phyloP scores from a whole-genome alignment of 257 asterid genomes.

The Solanum ossicruentum region DNA sequence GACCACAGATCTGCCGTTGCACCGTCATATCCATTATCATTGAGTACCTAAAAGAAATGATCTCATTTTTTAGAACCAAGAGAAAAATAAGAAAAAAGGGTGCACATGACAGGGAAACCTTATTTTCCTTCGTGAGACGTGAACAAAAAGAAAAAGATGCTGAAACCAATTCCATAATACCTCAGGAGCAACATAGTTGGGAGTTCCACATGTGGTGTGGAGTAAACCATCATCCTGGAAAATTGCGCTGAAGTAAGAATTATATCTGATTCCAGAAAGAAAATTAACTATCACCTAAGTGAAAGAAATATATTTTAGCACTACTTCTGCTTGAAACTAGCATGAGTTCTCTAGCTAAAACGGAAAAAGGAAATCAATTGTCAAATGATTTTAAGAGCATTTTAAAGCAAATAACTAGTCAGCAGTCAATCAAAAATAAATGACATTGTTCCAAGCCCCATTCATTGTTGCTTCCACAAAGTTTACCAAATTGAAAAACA shows the following conservation, averaged over 20 bases:
- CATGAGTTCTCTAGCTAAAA: not conserved
- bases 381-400: not conserved
- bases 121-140: not conserved
- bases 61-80: not conserved
- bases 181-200: slow-evolving; percentile 98
- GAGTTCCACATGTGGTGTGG: slow-evolving; percentile 97
- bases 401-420: not conserved
- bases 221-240: slow-evolving; percentile 88
- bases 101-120: not conserved
- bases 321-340: not conserved
- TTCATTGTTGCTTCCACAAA: not conserved
- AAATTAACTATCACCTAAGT: not conserved
- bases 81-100: not conserved
- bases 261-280: not conserved
- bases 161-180: slow-evolving; percentile 14
- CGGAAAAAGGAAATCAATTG: not conserved
- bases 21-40: slow-evolving; percentile 86
- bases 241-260: not conserved
- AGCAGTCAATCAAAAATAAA: not conserved
- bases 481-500: not conserved
- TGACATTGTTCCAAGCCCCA: not conserved
- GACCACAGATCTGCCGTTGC: slow-evolving; percentile 92
- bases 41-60: slow-evolving; percentile 39
- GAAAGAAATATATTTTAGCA: not conserved
- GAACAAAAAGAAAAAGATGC: not conserved